Evolutionary conservation across 1,139 yeast genomes (phyloP).

Genomic region (Yamadazyma sp.): DNA sequence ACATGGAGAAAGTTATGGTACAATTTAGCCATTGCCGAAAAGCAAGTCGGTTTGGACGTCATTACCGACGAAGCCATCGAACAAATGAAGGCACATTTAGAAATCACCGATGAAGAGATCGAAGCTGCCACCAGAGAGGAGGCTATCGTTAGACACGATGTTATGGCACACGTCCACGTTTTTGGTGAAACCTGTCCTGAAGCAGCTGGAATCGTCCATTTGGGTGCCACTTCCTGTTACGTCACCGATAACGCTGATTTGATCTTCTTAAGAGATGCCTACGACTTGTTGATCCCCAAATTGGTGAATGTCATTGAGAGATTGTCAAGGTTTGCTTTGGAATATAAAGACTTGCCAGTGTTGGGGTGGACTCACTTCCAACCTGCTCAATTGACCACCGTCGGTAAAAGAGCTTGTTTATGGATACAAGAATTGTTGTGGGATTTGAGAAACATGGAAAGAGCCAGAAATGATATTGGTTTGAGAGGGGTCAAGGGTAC

Average conservation of each 20-base stretch:
- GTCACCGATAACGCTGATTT: conserved; percentile 98
- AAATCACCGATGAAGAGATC: conserved; percentile 90
- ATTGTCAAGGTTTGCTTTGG: conserved; percentile 80
- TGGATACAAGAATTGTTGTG: conserved; percentile 98
- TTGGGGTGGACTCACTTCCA: conserved; percentile 99
- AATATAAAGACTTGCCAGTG: conserved; percentile 93
- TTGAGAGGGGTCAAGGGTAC: conserved; percentile 99
- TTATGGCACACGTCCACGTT: conserved; percentile 98
- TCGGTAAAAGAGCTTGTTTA: conserved; percentile 95
- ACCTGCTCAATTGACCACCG: conserved; percentile 98
- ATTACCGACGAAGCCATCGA: conserved; percentile 89
- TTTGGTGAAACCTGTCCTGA: conserved; percentile 91
- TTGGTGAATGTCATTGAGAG: conserved; percentile 94
- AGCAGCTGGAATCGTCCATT: conserved; percentile 96
- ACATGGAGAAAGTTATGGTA: conserved; percentile 99
- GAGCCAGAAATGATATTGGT: conserved; percentile 96
- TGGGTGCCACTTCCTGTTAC: conserved; percentile 97
- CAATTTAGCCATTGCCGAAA: conserved; percentile 93
- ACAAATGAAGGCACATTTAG: conserved; percentile 76
- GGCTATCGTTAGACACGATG: conserved; percentile 98
- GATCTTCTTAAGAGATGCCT: conserved; percentile 93
- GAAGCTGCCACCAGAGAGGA: conserved; percentile 88
- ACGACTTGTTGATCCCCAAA: conserved; percentile 89
- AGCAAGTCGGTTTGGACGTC: conserved; percentile 80
- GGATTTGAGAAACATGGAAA: conserved; percentile 93